Conservation (phyloP, 1,139 yeast genomes). For the Geotrichum reessii region DNA sequence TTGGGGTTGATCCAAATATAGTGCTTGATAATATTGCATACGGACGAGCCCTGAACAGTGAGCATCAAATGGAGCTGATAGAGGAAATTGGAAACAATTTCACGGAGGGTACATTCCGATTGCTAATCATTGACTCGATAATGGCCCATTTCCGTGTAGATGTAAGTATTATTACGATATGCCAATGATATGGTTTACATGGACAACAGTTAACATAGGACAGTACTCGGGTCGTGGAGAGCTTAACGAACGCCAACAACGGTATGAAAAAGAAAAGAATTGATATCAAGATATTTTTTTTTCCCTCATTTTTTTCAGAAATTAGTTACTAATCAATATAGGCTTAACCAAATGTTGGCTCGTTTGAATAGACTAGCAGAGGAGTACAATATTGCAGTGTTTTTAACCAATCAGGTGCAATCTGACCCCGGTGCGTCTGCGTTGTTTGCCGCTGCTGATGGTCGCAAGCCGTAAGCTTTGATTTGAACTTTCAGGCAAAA, state of each 20-base stretch:
- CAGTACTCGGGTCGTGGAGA: conserved; percentile 53
- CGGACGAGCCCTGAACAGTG: conserved; percentile 56
- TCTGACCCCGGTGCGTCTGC: conserved; percentile 68
- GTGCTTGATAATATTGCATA: conserved; percentile 52
- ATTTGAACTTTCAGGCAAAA: no score
- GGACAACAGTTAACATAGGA: not conserved
- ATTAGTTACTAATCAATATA: conserved; percentile 5
- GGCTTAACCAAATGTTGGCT: conserved; percentile 51
- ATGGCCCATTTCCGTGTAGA: conserved; percentile 62
- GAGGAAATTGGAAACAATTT: conserved; percentile 49
- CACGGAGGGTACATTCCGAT: conserved; percentile 45
- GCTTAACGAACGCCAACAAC: conserved; percentile 55
- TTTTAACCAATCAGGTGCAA: conserved; percentile 58
- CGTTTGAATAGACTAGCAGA: conserved; percentile 50
- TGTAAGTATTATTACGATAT: conserved; percentile 25
- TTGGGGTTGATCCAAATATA: conserved; percentile 48
- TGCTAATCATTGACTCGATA: conserved; percentile 51
- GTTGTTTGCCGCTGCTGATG: conserved; percentile 58
- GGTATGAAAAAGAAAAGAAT: conserved; percentile 23
- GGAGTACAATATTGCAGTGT: conserved; percentile 55
- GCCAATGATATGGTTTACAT: no score
- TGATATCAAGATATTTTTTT: not conserved
- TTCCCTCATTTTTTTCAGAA: not conserved
- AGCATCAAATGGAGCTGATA: conserved; percentile 54
- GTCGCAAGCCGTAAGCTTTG: conserved; percentile 47